Evolutionary conservation across 257 asterid species (phyloP).

Genomic region (Penstemon davidsonii): DNA sequence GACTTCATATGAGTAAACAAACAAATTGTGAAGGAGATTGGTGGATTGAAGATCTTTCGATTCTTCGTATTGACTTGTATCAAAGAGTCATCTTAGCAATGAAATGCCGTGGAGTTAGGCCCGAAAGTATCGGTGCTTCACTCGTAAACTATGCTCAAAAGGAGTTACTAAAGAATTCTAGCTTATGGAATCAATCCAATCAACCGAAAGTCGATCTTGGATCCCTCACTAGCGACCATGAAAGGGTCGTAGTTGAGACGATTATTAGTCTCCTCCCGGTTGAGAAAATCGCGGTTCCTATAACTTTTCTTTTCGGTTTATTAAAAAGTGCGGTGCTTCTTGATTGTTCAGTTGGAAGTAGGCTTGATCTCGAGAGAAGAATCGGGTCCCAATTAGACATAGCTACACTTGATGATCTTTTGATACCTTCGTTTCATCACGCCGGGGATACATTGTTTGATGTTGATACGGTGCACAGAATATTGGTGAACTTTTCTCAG

Average conservation of each 20-base stretch:
- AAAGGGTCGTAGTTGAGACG: constrained; percentile 75
- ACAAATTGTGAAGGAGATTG: constrained; percentile 72
- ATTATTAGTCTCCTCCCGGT: constrained; percentile 81
- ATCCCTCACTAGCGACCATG: constrained; percentile 46
- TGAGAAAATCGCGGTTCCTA: constrained; percentile 82
- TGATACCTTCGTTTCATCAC: constrained; percentile 78
- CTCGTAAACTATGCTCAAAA: constrained; percentile 81
- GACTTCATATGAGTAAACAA: constrained; percentile 89
- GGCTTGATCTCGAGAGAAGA: constrained; percentile 90
- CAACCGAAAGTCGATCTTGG: constrained; percentile 43
- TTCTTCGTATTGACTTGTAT: constrained; percentile 68
- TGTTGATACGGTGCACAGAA: constrained; percentile 79
- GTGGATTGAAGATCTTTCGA: constrained; percentile 95
- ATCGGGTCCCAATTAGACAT: constrained; percentile 74
- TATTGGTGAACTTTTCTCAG: constrained; percentile 78
- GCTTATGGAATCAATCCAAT: constrained; percentile 59
- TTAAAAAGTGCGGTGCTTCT: constrained; percentile 77
- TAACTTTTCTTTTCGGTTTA: constrained; percentile 75
- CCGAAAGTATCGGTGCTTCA: constrained; percentile 90
- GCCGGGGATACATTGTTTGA: constrained; percentile 88
- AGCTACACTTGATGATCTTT: constrained; percentile 85
- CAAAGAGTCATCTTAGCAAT: constrained; percentile 78
- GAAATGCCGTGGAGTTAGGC: constrained; percentile 90
- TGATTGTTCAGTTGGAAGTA: constrained; percentile 61
- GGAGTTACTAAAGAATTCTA: constrained; percentile 70